Base-by-base conservation (phyloP, 805 yeast species). In the Metschnikowia cerradonensis region DNA sequence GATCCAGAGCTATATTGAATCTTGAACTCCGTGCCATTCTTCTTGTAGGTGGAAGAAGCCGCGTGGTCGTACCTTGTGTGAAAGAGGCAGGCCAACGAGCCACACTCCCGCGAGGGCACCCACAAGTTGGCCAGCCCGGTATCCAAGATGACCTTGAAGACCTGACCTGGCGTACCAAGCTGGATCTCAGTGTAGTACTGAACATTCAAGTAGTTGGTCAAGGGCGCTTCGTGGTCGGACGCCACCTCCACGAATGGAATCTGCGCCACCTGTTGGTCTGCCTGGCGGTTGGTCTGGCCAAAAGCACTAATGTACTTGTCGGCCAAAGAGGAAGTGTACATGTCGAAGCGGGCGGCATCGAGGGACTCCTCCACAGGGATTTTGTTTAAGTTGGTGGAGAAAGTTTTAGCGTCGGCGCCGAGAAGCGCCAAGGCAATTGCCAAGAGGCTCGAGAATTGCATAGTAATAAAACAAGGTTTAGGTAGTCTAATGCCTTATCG, bases 61-160 rank as follows among this genome's bases (percentile, higher is more conserved):
- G 78, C 82, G 63, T 89, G 94, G 70, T 88, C 94, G 67, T 90
- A 94, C 78, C 91, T 94, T 63, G 86, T 64, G 75, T 94, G 99
- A 68, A 94, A 78, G 79, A 81, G 92, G 75, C 99, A 94, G 47
- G 99, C 98, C 72, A 94, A 82, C 3, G 97, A 90, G 45, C 90
- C 76, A 75, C 99, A 94, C 58, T 88, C 90, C 41, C 77, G 59
- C 53, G 95, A 81, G 49, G 99, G 99, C 56, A 94, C 90, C 99
- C 99, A 94, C 74, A 94, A 78, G 72, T 94, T 94, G 41, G 97
- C 88, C 41, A 96, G 88, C 38, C 99, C 99, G 23, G 99, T 92
- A 71, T 94, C 99, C 64, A 94, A 78, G 56, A 94, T 83, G 46
- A 94, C 98, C 78, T 92, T 92, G 73, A 94, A 94, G 15, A 80